Conservation (phyloP, 2,329 filamentous ascomycete genomes). For the Beauveria sp. region DNA sequence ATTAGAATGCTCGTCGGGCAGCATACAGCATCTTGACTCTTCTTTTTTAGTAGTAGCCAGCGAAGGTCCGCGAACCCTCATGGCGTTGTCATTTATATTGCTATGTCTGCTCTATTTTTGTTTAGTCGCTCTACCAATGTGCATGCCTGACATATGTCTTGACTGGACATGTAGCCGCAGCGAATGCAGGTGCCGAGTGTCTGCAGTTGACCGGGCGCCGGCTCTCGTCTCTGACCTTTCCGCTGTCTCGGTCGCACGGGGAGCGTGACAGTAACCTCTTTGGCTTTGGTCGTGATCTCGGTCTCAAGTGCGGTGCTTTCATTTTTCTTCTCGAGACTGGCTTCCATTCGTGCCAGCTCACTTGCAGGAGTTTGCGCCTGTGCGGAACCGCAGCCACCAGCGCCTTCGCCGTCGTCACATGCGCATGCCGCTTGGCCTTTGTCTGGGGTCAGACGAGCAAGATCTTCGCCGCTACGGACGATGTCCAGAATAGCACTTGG, state of each 20-base stretch:
- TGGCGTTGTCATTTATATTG: constrained; percentile 33
- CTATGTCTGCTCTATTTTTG: constrained; percentile 59
- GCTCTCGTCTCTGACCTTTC: constrained; percentile 20
- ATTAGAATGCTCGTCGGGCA: background rate
- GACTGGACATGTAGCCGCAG: constrained; percentile 94
- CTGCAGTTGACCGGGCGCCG: constrained; percentile 45
- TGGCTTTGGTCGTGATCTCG: constrained; percentile 23
- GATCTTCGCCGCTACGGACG: constrained; percentile 89
- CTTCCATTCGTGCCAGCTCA: constrained; percentile 79
- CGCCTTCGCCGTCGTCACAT: constrained; percentile 30
- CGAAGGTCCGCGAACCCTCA: background rate
- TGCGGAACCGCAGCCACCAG: constrained; percentile 62
- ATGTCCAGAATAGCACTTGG: constrained; percentile 94
- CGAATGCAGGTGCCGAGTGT: constrained; percentile 74
- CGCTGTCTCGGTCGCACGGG: constrained; percentile 23
- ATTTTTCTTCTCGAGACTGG: constrained; percentile 23
- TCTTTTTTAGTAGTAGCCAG: background rate
- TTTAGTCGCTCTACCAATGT: constrained; percentile 84
- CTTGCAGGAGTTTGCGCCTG: constrained; percentile 60
- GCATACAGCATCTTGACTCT: background rate
- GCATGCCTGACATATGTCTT: constrained; percentile 90
- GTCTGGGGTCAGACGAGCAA: constrained; percentile 63
- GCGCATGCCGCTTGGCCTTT: constrained; percentile 28
- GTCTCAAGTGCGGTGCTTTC: constrained; percentile 21
- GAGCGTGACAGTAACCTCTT: constrained; percentile 26